Conservation (phyloP, 495 filamentous ascomycete species). For the Trypethelium eluteriae region DNA sequence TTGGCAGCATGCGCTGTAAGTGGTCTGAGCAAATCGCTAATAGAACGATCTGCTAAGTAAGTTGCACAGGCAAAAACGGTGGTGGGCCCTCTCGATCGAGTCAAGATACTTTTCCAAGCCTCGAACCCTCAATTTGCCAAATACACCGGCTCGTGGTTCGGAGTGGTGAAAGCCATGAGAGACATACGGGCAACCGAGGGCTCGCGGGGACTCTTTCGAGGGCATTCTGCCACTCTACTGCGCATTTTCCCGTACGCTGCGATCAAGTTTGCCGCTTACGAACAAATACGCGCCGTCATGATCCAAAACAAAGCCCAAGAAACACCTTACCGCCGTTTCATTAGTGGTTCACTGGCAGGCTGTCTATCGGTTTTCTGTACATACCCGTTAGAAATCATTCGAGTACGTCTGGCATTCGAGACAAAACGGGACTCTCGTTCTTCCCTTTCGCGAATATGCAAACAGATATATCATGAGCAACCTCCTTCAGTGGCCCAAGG, state of each 20-base stretch:
- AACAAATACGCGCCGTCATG: conserved; percentile 74
- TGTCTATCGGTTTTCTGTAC: conserved; percentile 89
- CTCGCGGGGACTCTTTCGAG: conserved; percentile 69
- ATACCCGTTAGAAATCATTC: conserved; percentile 85
- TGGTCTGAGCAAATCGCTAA: background rate
- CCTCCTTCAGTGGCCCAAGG: conserved; percentile 22
- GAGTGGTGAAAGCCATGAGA: conserved; percentile 65
- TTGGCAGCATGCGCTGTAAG: conserved; percentile 53
- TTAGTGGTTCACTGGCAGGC: conserved; percentile 74
- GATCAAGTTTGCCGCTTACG: conserved; percentile 96
- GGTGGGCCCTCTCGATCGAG: conserved; percentile 90
- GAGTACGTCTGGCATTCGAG: conserved; percentile 90
- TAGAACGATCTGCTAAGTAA: conserved; percentile 2
- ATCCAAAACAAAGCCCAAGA: conserved; percentile 67
- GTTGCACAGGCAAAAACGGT: conserved; percentile 76
- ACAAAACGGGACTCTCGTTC: conserved; percentile 61
- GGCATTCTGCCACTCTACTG: conserved; percentile 87
- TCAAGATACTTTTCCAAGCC: conserved; percentile 97
- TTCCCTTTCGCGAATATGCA: conserved; percentile 63
- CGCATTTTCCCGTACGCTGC: conserved; percentile 96
- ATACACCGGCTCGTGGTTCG: conserved; percentile 81
- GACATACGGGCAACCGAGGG: conserved; percentile 77
- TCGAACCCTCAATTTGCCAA: conserved; percentile 88
- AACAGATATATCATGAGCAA: conserved; percentile 74
- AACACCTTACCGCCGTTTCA: conserved; percentile 66